Conservation (phyloP, 768 basidiomycete genomes). For the Suillus fuscotomentosus region DNA sequence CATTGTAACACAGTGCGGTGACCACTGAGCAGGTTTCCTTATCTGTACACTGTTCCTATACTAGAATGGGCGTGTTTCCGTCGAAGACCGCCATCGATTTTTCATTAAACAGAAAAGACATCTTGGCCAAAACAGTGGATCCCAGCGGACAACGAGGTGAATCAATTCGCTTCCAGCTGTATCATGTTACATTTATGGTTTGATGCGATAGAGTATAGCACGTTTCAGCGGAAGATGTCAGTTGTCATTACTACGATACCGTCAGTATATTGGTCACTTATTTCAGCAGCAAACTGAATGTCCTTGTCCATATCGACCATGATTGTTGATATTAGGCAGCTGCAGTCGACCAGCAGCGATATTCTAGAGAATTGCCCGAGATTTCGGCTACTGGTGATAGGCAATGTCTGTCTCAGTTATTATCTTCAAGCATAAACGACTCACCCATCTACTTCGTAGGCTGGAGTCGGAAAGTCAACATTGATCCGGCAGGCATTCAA, state of each 20-base stretch:
- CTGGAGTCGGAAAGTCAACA: constrained; percentile 9
- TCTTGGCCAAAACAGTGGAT: background rate
- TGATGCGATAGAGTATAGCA: background rate
- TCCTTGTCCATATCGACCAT: background rate
- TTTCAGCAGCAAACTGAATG: background rate
- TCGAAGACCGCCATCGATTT: background rate
- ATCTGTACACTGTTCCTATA: constrained; percentile 5
- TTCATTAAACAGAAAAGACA: constrained; percentile 1
- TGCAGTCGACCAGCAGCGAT: background rate
- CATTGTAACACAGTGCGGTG: background rate
- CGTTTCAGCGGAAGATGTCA: background rate
- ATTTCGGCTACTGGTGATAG: constrained; percentile 10
- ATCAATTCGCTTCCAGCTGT: background rate
- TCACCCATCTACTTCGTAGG: background rate
- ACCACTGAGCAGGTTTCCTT: constrained; percentile 1
- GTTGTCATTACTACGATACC: background rate
- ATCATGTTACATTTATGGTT: background rate
- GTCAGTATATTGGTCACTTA: background rate
- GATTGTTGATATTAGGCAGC: background rate
- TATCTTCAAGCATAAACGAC: background rate
- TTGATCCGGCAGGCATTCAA: constrained; percentile 8
- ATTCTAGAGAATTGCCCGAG: constrained; percentile 7
- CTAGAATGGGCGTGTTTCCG: background rate
- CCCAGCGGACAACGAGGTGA: constrained; percentile 3
- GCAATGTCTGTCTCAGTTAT: background rate